Percentiles rank a stretch among this genome's conserved stretches.
Conservation (phyloP, 129 eudicot genomes). For the Helichrysum umbraculigerum region DNA sequence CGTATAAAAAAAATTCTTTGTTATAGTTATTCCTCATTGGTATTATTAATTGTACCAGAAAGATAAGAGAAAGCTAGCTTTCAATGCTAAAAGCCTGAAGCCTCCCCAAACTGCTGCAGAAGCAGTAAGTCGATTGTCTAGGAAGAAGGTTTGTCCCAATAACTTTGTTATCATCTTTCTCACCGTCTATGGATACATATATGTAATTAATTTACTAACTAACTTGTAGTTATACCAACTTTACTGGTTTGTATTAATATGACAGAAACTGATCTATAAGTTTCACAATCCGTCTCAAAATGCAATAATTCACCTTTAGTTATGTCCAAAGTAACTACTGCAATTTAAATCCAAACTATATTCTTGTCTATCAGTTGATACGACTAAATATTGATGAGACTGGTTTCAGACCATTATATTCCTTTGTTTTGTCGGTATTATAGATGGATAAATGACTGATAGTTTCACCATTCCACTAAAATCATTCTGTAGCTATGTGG, state of each 20-base stretch:
- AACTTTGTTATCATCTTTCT: not conserved
- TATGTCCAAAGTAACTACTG: not conserved
- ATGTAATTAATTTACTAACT: not conserved
- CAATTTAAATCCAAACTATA: not conserved
- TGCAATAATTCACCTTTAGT: not conserved
- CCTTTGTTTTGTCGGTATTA: not conserved
- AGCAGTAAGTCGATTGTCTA: not conserved
- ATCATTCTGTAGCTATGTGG: not conserved
- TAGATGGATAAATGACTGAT: not conserved
- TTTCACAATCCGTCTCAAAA: not conserved
- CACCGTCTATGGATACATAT: not conserved
- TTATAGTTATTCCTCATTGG: not conserved
- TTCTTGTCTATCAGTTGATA: not conserved
- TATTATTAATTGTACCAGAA: slow-evolving; percentile 1
- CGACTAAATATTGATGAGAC: not conserved
- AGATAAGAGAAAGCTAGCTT: slow-evolving; percentile 2
- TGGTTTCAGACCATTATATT: slow-evolving; percentile 1
- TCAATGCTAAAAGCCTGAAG: not conserved
- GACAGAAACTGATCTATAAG: not conserved
- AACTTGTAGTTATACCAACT: not conserved
- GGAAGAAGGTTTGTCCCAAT: slow-evolving; percentile 11
- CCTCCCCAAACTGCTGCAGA: not conserved
- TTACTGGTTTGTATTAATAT: not conserved
- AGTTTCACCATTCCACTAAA: not conserved
- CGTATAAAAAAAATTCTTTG: not conserved